Evolutionary conservation across 1,284 basidiomycete species (phyloP), one percentile per base, ranked within the genome.

Genomic region (Puccinia novopanici): DNA sequence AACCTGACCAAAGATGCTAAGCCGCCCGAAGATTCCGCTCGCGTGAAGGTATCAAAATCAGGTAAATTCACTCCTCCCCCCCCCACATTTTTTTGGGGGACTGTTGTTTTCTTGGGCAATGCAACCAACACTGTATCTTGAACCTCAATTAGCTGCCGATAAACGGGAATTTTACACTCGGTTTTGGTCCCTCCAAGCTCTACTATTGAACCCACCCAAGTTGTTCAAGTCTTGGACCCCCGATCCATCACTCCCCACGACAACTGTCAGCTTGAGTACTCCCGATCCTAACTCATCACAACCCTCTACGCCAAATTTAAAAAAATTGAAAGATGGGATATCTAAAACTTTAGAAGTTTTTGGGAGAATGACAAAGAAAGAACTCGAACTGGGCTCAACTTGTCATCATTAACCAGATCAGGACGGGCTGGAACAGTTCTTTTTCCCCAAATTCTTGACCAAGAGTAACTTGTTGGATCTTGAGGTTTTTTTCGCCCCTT

Each of bases 401-500:
- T 91, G 90, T 15, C 89, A 92, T 83, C 89, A 75, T 92, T 92
- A 85, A 88, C 90, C 73, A 91, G 83, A 88, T 19, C 83, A 83
- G 34, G 82, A 83, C n/a, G 83, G 83, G 22, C 86, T 86, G 48
- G 90, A 88, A 72, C 91, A 93, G 82, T 93, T 93, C 85, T 95
- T 95, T 86, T 95, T 95, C 84, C 93, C 94, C 17, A 95, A 94
- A 84, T 95, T 93, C 86, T 87, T 96, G 61, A 95, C 93, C 0
- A 93, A 91, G 81, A 91, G 92, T 0, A 92, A 93, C 65, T 87
- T 96, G 27, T 88, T 95, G 40, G 93, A 93, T 74, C 90, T 95
- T 74, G 93, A 96, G 89, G 93, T 93, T 77, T 81, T 87, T 83
- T 34, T 42, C 79, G 37, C 59, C 52, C 61, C 19, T 40, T 42